Evolutionary conservation across 306 rosid genomes (phyloP).

Genomic region (Quercus dentata): DNA sequence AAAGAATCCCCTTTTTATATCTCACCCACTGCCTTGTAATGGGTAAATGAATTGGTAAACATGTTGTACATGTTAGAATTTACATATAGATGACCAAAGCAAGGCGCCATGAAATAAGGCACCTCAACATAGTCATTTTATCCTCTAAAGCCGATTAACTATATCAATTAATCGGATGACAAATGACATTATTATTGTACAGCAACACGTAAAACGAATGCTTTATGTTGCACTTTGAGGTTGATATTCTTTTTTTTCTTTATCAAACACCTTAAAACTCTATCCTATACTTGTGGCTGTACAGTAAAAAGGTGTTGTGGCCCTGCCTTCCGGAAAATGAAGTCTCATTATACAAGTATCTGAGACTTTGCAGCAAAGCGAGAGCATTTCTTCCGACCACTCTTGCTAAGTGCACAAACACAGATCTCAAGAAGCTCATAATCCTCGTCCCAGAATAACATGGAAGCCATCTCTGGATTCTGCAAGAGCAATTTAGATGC

Average conservation of each 20-base stretch:
- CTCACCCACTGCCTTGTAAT: not conserved
- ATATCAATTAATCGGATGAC: slow-evolving; percentile 18
- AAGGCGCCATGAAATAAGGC: not conserved
- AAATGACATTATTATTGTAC: slow-evolving; percentile 1
- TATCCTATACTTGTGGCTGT: slow-evolving; percentile 26
- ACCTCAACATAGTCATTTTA: not conserved
- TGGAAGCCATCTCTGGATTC: slow-evolving; percentile 74
- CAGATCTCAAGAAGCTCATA: slow-evolving; percentile 82
- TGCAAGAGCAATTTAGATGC: slow-evolving; percentile 87
- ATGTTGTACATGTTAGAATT: not conserved
- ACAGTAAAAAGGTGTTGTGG: not conserved
- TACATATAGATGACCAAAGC: slow-evolving; percentile 4
- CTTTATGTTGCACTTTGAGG: not conserved
- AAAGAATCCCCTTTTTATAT: not conserved
- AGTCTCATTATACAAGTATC: slow-evolving; percentile 52
- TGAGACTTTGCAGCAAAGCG: slow-evolving; percentile 84
- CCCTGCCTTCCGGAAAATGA: not conserved
- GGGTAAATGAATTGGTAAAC: not conserved
- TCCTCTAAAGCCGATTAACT: slow-evolving; percentile 15
- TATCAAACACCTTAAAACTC: slow-evolving; percentile 7
- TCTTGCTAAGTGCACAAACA: slow-evolving; percentile 76
- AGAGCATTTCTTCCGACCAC: slow-evolving; percentile 78
- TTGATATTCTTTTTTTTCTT: not conserved
- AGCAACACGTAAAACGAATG: slow-evolving; percentile 1
- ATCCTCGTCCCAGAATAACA: slow-evolving; percentile 87